Percentiles rank a stretch among this genome's conserved stretches.
These are phyloP conservation scores for Aspergillus nidulans DNA, from an alignment of 495 filamentous ascomycete species.

Conservation along the genomic window DNA sequence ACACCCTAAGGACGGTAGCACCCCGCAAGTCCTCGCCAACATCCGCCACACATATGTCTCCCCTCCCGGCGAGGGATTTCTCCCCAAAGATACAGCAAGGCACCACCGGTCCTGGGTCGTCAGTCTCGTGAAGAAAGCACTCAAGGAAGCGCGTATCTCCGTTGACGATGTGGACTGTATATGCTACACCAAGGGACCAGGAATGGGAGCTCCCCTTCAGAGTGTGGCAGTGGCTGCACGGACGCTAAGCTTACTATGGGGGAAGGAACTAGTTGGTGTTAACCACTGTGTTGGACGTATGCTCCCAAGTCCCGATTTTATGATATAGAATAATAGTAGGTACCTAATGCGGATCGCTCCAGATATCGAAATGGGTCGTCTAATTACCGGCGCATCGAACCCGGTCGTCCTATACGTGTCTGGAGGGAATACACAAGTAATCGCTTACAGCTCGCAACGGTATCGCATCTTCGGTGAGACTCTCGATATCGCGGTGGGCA, in stretches of 20 bases:
- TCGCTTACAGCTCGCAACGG: constrained; percentile 87
- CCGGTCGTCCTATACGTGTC: constrained; percentile 95
- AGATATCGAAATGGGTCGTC: constrained; percentile 95
- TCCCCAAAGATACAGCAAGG: constrained; percentile 90
- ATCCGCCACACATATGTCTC: constrained; percentile 90
- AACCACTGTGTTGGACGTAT: constrained; percentile 95
- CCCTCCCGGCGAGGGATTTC: constrained; percentile 89
- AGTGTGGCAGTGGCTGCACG: constrained; percentile 81
- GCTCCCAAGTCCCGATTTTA: constrained; percentile 16
- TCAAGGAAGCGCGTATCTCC: constrained; percentile 60
- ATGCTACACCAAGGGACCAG: constrained; percentile 92
- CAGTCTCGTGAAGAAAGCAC: constrained; percentile 67
- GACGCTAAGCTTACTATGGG: constrained; percentile 79
- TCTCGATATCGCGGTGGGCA: constrained; percentile 94
- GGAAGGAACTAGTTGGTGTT: constrained; percentile 80
- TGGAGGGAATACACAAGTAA: constrained; percentile 96
- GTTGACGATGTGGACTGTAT: constrained; percentile 76
- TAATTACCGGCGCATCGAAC: constrained; percentile 87
- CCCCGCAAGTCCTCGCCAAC: constrained; percentile 81
- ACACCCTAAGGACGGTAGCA: constrained; percentile 60
- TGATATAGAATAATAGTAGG: background rate
- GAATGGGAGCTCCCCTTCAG: constrained; percentile 95
- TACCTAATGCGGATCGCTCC: background rate
- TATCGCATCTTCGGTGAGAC: constrained; percentile 98
- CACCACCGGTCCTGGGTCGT: constrained; percentile 89